Base-by-base conservation (phyloP, 352 stramenopile genomes). In the Pythium aphanidermatum region DNA sequence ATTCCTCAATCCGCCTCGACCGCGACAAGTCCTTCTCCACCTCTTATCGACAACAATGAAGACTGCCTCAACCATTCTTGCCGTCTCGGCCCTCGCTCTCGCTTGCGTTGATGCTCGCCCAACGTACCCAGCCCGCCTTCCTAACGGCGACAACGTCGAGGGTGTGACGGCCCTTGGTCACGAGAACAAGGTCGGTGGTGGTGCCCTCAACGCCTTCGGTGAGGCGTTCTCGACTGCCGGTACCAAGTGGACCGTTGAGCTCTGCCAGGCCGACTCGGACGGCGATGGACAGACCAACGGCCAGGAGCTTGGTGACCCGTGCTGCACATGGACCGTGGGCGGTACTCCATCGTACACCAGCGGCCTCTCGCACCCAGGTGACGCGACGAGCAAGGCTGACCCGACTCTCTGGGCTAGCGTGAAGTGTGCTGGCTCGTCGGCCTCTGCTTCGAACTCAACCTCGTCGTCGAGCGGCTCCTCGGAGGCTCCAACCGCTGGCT, bases 261-360 rank as follows among this genome's bases (percentile, higher is more conserved):
- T 85, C 7, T 83, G 73, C 54, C 9, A 73, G 39, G 47, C 45
- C 14, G 70, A 85, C 43, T 65, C 47, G 11, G 70, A 83, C 41
- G 63, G 64, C n/a, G 73, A 85, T 33, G 70, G 67, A 6, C 42
- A 55, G 10, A 82, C 60, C 20, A 83, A 85, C 37, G 73, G 70
- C 33, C 31, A 75, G 43, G 73, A 85, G 33, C 56, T 84, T 1
- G 73, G 68, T 10, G 73, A 83, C 46, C 71, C 68, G 19, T 60
- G 55, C 51, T 83, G 68, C 41, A 20, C 35, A 23, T 77, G 59
- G 57, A 55, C 20, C 10, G 2, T 17, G 23, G 39, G 32, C 16
- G 30, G 27, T 19, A 40, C 31, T 4, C 49, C 49, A 5, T 35
- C 35, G 11, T 61, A 44, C 42, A 58, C 20, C 0, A 39, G 21